Conservation (phyloP, 2,329 filamentous ascomycete genomes). For the Calonectria hongkongensis region DNA sequence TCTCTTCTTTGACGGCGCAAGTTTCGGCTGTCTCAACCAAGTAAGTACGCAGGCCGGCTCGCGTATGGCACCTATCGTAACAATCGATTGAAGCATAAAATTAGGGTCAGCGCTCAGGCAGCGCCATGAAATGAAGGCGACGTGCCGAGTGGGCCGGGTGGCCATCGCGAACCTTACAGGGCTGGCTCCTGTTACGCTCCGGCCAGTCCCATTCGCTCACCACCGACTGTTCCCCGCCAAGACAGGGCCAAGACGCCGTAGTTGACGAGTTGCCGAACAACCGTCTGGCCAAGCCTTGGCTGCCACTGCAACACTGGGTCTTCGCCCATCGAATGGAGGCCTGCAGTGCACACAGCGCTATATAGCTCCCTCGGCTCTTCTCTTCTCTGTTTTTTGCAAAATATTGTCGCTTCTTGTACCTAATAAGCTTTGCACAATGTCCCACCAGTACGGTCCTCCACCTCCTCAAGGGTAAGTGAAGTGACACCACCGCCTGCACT, state of each 20-base stretch:
- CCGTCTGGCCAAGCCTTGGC: slow-evolving; percentile 38
- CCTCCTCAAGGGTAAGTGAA: slow-evolving; percentile 38
- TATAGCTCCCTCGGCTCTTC: slow-evolving; percentile 27
- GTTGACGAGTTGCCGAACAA: slow-evolving; percentile 29
- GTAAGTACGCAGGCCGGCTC: neutral
- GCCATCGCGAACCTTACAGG: neutral
- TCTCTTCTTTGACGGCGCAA: no score
- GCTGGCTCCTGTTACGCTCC: neutral
- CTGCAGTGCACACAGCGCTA: slow-evolving; percentile 7
- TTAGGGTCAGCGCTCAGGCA: neutral
- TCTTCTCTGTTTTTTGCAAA: neutral
- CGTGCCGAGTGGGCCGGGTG: neutral
- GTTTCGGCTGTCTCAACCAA: no score
- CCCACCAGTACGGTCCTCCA: slow-evolving; percentile 38
- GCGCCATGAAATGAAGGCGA: slow-evolving; percentile 5
- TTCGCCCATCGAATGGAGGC: slow-evolving; percentile 18
- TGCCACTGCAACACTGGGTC: slow-evolving; percentile 12
- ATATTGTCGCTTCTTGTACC: neutral
- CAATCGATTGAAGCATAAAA: neutral
- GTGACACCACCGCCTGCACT: neutral
- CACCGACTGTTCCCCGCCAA: neutral
- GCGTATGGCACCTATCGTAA: neutral
- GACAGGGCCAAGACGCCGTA: slow-evolving; percentile 36
- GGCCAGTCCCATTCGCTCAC: neutral
- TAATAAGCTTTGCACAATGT: slow-evolving; percentile 29